Conservation (phyloP, 495 filamentous ascomycete genomes). For the Tuber microsphaerosporum region DNA sequence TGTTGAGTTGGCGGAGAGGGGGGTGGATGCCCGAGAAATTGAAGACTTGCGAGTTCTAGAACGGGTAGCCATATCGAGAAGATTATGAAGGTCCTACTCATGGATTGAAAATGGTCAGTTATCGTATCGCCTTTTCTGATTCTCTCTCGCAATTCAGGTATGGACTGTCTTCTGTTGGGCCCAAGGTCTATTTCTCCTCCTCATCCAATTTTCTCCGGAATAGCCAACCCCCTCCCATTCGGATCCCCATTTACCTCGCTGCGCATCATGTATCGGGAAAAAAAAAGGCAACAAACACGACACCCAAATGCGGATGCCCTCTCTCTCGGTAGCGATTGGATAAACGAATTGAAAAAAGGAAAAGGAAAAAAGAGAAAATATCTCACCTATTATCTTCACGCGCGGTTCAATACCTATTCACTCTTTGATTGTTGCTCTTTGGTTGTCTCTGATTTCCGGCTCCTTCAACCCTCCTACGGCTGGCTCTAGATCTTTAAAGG, state of each 20-base stretch:
- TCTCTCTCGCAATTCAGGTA: not conserved
- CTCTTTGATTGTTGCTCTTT: not conserved
- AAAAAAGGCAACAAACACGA: not conserved
- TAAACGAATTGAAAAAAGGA: not conserved
- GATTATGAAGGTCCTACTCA: slow-evolving; percentile 1
- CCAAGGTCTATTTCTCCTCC: not conserved
- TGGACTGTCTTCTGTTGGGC: not conserved
- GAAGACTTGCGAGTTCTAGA: slow-evolving; percentile 38
- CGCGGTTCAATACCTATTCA: not conserved
- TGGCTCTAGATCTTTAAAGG: slow-evolving; percentile 14
- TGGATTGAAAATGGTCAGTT: slow-evolving; percentile 16
- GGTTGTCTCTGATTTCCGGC: not conserved
- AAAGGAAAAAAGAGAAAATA: not conserved
- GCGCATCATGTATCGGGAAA: not conserved
- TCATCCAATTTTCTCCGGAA: not conserved
- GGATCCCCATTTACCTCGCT: not conserved
- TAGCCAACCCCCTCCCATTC: not conserved
- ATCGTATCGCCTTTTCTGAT: not conserved
- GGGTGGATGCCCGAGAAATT: slow-evolving; percentile 36
- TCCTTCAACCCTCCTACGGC: slow-evolving; percentile 11
- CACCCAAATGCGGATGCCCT: not conserved
- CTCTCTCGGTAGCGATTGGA: not conserved
- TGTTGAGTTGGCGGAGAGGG: slow-evolving; percentile 31
- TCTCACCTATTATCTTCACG: slow-evolving; percentile 20
- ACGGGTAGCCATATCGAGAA: slow-evolving; percentile 26